phyloP scores from a whole-genome alignment of 1,284 basidiomycete species.

The Wolfiporia cocos region DNA sequence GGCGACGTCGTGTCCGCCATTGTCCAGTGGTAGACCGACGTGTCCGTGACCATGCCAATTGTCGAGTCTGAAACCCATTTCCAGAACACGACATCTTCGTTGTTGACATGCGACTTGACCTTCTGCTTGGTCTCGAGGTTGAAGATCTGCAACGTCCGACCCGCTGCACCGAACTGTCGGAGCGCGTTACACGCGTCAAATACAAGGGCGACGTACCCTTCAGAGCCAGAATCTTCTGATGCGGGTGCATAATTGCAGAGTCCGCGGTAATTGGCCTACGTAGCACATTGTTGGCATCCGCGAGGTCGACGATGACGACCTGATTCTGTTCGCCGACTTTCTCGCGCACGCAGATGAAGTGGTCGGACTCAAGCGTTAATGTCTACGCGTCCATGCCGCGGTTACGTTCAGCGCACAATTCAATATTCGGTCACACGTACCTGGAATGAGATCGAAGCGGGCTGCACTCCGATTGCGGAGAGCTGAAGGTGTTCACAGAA shows the following conservation, averaged over 20 bases:
- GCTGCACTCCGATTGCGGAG: slow-evolving; percentile 93
- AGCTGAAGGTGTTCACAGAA: slow-evolving; percentile 85
- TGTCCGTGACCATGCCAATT: slow-evolving; percentile 94
- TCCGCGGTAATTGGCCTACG: slow-evolving; percentile 96
- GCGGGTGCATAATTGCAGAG: slow-evolving; percentile 98
- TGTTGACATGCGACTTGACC: slow-evolving; percentile 93
- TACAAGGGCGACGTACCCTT: slow-evolving; percentile 81
- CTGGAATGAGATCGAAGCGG: slow-evolving; percentile 97
- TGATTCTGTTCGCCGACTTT: slow-evolving; percentile 89
- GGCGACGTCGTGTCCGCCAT: slow-evolving; percentile 68
- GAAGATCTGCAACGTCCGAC: slow-evolving; percentile 95
- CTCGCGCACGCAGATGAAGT: slow-evolving; percentile 92
- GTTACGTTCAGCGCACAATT: neutral
- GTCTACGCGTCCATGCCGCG: slow-evolving; percentile 39
- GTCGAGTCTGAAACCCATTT: slow-evolving; percentile 94
- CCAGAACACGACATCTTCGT: slow-evolving; percentile 97
- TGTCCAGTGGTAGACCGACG: slow-evolving; percentile 93
- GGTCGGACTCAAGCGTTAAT: slow-evolving; percentile 93
- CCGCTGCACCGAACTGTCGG: slow-evolving; percentile 61
- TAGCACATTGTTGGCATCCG: slow-evolving; percentile 94
- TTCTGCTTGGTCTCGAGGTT: slow-evolving; percentile 98
- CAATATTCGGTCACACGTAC: slow-evolving; percentile 34
- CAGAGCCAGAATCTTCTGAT: slow-evolving; percentile 94
- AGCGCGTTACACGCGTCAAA: too few species aligned
- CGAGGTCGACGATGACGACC: slow-evolving; percentile 95